Evolutionary conservation across 2,329 filamentous ascomycete species (phyloP), one percentile per base, ranked within the genome.

Genomic region (Cercospora zeae-maydis): DNA sequence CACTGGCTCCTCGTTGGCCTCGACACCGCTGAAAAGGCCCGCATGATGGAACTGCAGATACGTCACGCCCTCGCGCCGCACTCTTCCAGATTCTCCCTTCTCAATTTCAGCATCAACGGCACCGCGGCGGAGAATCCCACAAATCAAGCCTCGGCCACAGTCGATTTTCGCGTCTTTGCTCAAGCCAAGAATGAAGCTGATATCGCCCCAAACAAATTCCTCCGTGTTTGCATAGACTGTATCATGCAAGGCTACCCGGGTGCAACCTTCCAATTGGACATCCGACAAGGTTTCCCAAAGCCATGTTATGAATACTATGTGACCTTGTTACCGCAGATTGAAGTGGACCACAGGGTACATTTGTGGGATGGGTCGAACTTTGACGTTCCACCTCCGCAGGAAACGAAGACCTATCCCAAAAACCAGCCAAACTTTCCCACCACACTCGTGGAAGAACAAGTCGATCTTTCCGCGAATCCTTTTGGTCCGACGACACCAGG

Each of bases 111-210:
- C 54, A 70, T 74, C 34, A 80, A 76, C 66, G 82, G 73, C 54
- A 77, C 65, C 34, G 81, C 83, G 33, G 77, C 79, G 27, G 76
- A 76, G 24, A 67, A 82, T 62, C 72, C 79, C 3, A 62, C 66
- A 51, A 74, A 73, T 61, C 79, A 81, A 65, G 76, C 79, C 60
- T 77, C 75, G 0, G 81, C 81, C 0, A 84, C 82, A 0, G 81
- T 83, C 0, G 79, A 80, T 47, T 75, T 81, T 51, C 72, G 80
- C 7, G 69, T 80, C 21, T 76, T 82, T 24, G 74, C 67, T 4
- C 74, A 76, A 62, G 71, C 74, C 2, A 66, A 62, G 8, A 56
- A 65, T 8, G 70, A 70, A 31, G 61, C 66, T 21, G 69, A 73
- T 47, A 62, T 75, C 21, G 56, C 63, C 7, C 67, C 72, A 1